phyloP scores from a whole-genome alignment of 495 filamentous ascomycete species.

The Podospora pseudopauciseta region DNA sequence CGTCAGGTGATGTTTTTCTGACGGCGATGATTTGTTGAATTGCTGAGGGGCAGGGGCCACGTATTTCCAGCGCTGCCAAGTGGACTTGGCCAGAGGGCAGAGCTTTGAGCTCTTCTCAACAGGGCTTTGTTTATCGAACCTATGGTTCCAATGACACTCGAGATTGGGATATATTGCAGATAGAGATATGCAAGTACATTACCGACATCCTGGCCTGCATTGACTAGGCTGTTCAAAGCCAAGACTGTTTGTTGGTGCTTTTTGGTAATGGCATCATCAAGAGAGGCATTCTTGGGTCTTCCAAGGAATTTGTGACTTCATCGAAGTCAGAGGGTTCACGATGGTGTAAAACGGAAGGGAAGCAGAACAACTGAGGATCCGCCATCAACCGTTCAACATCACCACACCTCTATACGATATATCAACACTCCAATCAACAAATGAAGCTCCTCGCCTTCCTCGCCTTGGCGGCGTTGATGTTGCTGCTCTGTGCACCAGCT shows the following conservation, averaged over 20 bases:
- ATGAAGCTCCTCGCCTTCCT: not conserved
- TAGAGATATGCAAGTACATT: not conserved
- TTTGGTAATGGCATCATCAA: not conserved
- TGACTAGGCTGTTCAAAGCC: not conserved
- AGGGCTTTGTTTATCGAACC: not conserved
- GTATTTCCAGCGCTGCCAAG: not conserved
- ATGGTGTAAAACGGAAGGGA: not conserved
- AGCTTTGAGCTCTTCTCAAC: not conserved
- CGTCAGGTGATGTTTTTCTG: not conserved
- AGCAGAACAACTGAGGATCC: not conserved
- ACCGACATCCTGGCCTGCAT: not conserved
- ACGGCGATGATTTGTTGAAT: not conserved
- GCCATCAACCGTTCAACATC: too few species aligned
- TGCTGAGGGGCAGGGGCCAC: not conserved
- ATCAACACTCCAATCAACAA: too few species aligned
- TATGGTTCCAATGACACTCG: not conserved
- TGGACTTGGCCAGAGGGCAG: not conserved
- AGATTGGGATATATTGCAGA: not conserved
- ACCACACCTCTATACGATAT: not conserved
- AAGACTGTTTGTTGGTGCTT: not conserved
- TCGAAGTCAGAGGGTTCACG: not conserved
- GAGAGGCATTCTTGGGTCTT: not conserved
- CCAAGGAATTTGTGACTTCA: not conserved
- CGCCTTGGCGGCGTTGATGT: not conserved
- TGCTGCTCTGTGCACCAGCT: not conserved